phyloP scores from a whole-genome alignment of 495 filamentous ascomycete species.

The Talaromyces stipitatus region DNA sequence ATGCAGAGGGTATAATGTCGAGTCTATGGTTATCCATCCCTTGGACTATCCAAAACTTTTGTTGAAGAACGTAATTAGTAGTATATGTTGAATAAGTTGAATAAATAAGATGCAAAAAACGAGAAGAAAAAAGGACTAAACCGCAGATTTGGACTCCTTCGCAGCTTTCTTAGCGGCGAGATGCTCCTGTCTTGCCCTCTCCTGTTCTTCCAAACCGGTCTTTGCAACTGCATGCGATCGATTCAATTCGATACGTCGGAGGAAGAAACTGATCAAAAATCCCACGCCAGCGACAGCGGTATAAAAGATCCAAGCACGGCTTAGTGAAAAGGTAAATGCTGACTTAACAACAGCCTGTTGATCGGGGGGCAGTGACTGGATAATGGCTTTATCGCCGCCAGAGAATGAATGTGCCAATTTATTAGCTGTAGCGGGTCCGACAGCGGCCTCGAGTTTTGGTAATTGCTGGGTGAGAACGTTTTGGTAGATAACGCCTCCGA shows the following conservation, averaged over 20 bases:
- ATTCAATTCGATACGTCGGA: slow-evolving; percentile 48
- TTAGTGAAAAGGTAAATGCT: slow-evolving; percentile 50
- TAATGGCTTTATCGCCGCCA: slow-evolving; percentile 50
- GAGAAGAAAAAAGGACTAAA: background rate
- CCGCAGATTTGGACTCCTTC: slow-evolving; percentile 6
- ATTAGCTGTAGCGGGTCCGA: slow-evolving; percentile 24
- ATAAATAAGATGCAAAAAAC: no score
- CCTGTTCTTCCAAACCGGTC: slow-evolving; percentile 52
- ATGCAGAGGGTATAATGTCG: background rate
- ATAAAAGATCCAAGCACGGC: slow-evolving; percentile 64
- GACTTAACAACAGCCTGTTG: slow-evolving; percentile 40
- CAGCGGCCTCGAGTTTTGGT: slow-evolving; percentile 22
- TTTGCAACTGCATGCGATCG: slow-evolving; percentile 53
- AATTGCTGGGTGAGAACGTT: slow-evolving; percentile 43
- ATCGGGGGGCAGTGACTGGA: slow-evolving; percentile 38
- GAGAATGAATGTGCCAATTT: slow-evolving; percentile 41
- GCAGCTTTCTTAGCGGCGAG: slow-evolving; percentile 22
- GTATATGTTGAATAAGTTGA: background rate
- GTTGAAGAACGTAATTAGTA: background rate
- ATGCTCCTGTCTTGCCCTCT: slow-evolving; percentile 31
- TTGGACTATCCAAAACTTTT: background rate
- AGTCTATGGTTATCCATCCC: background rate
- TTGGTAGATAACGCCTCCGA: slow-evolving; percentile 51
- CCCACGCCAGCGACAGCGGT: slow-evolving; percentile 46
- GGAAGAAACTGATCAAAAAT: slow-evolving; percentile 45